Conservation (phyloP, 345 rosid species). For the Aquilaria sinensis region DNA sequence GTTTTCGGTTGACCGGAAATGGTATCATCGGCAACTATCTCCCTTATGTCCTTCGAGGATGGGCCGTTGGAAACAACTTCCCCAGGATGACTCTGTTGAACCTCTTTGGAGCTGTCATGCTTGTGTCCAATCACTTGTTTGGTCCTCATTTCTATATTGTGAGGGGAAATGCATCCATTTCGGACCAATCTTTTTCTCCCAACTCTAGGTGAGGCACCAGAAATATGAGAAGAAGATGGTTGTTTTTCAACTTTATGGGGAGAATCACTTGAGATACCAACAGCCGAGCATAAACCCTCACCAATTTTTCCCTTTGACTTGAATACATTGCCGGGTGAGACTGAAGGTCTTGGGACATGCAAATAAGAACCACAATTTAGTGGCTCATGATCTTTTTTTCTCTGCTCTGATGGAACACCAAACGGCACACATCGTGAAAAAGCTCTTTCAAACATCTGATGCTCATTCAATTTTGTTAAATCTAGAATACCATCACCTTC, state of each 20-base stretch:
- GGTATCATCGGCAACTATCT: constrained; percentile 40
- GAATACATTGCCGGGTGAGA: constrained; percentile 18
- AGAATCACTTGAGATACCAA: constrained; percentile 30
- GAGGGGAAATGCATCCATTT: constrained; percentile 84
- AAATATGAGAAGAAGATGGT: constrained; percentile 13
- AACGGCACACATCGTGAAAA: constrained; percentile 21
- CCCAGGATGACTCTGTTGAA: constrained; percentile 18
- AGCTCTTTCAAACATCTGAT: constrained; percentile 21
- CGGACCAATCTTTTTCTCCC: constrained; percentile 74
- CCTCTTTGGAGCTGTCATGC: constrained; percentile 14
- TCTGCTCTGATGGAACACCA: constrained; percentile 20
- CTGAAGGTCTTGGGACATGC: constrained; percentile 20
- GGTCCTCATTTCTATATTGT: constrained; percentile 46
- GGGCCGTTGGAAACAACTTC: constrained; percentile 26
- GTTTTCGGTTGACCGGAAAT: constrained; percentile 33
- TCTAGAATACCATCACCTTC: constrained; percentile 26
- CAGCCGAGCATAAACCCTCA: constrained; percentile 28
- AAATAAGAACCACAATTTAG: constrained; percentile 20
- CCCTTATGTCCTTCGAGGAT: constrained; percentile 27
- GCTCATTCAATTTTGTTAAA: constrained; percentile 19
- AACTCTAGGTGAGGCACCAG: constrained; percentile 31
- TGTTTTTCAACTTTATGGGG: constrained; percentile 21
- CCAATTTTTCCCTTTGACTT: constrained; percentile 74
- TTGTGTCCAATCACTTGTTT: constrained; percentile 30
- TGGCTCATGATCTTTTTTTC: constrained; percentile 17